These are phyloP conservation scores for Boletus patriciae DNA, from an alignment of 768 basidiomycete genomes.

Conservation along the genomic window DNA sequence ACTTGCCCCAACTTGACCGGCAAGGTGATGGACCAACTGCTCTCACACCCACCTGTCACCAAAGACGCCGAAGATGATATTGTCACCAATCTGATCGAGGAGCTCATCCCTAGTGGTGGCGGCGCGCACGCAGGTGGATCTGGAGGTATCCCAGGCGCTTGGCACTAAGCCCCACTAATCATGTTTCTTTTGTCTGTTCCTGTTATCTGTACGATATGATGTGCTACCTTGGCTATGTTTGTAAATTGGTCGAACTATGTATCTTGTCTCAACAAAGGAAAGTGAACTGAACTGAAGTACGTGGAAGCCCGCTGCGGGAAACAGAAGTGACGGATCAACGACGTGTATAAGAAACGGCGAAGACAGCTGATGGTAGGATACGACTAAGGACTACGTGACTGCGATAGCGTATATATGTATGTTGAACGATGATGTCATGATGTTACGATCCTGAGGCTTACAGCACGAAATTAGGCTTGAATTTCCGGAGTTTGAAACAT, in stretches of 20 bases:
- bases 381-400: no score
- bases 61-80: conserved; percentile 66
- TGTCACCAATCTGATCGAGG: conserved; percentile 61
- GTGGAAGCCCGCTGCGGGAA: no score
- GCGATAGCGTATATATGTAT: no score
- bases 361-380: no score
- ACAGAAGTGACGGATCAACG: no score
- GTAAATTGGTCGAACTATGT: not conserved
- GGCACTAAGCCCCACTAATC: conserved; percentile 35
- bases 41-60: conserved; percentile 37
- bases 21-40: conserved; percentile 53
- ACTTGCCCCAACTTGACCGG: conserved; percentile 51
- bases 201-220: conserved; percentile 17
- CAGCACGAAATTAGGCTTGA: no score
- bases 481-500: no score
- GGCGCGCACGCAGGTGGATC: conserved; percentile 40
- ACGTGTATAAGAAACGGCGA: no score
- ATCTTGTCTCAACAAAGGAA: not conserved
- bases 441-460: no score
- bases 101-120: conserved; percentile 47
- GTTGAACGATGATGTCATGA: no score
- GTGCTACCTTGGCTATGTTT: not conserved
- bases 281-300: not conserved
- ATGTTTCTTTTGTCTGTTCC: not conserved
- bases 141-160: conserved; percentile 45